Evolutionary conservation across 1,139 yeast species (phyloP).

Genomic region (Yamadazyma blattariae): DNA sequence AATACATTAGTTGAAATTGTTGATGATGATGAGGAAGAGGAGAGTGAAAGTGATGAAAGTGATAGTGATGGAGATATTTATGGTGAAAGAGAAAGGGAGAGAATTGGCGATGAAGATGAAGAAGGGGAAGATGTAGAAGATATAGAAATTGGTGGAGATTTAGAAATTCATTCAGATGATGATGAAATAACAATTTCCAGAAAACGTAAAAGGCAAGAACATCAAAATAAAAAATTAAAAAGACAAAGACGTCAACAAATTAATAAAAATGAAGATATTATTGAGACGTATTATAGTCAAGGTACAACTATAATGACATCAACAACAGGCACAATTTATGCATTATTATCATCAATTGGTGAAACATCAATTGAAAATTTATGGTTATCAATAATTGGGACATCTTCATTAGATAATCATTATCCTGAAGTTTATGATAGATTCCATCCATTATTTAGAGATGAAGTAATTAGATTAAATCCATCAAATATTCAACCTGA

Average conservation of each 20-base stretch:
- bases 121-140: constrained; percentile 20
- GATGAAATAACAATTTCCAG: constrained; percentile 30
- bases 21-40: constrained; percentile 24
- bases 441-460: constrained; percentile 70
- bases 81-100: constrained; percentile 17
- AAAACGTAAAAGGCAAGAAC: constrained; percentile 32
- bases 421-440: constrained; percentile 76
- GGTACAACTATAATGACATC: constrained; percentile 82
- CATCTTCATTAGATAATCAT: constrained; percentile 73
- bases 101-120: constrained; percentile 18
- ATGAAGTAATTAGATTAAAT: constrained; percentile 75
- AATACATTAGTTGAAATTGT: constrained; percentile 36
- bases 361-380: constrained; percentile 56
- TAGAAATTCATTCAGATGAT: constrained; percentile 26
- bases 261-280: constrained; percentile 54
- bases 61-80: constrained; percentile 17
- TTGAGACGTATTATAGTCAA: constrained; percentile 74
- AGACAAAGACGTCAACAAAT: constrained; percentile 26
- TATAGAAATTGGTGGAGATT: constrained; percentile 17
- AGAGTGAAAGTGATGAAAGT: constrained; percentile 23
- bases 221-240: constrained; percentile 24
- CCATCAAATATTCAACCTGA: constrained; percentile 22
- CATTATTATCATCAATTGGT: constrained; percentile 73
- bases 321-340: constrained; percentile 74
- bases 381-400: constrained; percentile 90